phyloP scores from a whole-genome alignment of 345 rosid genomes.

The Atalantia buxifolia region DNA sequence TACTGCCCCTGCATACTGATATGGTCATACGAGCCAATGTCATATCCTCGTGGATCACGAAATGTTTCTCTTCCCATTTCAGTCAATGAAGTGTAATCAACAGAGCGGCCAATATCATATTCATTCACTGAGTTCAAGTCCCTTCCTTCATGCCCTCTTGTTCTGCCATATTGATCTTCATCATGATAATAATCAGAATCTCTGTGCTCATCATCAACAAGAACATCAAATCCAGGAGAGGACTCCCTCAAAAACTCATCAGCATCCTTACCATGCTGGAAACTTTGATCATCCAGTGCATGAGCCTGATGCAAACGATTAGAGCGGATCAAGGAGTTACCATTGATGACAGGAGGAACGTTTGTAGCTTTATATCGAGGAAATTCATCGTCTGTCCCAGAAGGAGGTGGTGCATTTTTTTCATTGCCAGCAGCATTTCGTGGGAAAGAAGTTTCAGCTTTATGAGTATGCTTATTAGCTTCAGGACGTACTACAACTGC shows the following conservation, averaged over 20 bases:
- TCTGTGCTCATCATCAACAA: constrained; percentile 77
- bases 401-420: constrained; percentile 28
- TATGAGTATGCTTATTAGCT: constrained; percentile 28
- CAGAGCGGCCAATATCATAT: constrained; percentile 42
- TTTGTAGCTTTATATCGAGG: constrained; percentile 32
- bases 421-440: constrained; percentile 33
- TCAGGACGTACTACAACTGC: constrained; percentile 26
- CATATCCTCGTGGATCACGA: constrained; percentile 41
- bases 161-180: constrained; percentile 64
- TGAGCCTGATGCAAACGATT: constrained; percentile 41
- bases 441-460: constrained; percentile 24
- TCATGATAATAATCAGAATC: constrained; percentile 66
- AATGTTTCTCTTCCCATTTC: constrained; percentile 47
- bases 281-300: constrained; percentile 48
- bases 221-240: constrained; percentile 97
- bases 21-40: constrained; percentile 35
- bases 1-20: constrained; percentile 41
- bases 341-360: constrained; percentile 32
- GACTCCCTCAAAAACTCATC: constrained; percentile 79
- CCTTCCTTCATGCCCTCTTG: constrained; percentile 54
- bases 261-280: constrained; percentile 56
- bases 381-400: constrained; percentile 36
- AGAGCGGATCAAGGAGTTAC: constrained; percentile 31
- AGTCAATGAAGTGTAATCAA: constrained; percentile 41
- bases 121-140: constrained; percentile 48